Evolutionary conservation across 2,329 filamentous ascomycete genomes (phyloP), one percentile per base, ranked within the genome.

Genomic region (Cadophora luteo-olivacea): DNA sequence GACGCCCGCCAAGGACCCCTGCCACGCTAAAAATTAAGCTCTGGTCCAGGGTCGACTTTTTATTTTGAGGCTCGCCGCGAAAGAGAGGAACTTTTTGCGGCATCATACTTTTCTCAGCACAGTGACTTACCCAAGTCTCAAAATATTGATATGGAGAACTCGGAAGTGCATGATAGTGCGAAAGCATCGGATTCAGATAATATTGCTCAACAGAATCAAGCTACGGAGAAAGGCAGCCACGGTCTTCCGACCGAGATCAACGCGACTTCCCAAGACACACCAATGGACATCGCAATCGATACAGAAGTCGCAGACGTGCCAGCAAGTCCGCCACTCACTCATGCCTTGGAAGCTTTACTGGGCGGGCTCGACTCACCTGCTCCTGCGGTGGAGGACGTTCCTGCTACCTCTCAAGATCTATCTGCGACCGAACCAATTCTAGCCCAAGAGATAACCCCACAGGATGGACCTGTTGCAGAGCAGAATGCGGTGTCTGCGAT

Each of bases 261-360:
- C 32, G 41, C 61, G 54, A 61, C 25, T 25, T 11, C 61, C 22
- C 63, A 64, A 57, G 36, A 68, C 65, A 54, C 65, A 3, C 9
- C 32, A 14, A 70, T 67, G 66, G 52, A 63, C 38, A 57, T 67
- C 33, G 52, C 36, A 9, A 63, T 62, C 48, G 54, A 64, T 57
- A 54, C 62, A 29, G 49, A 49, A 54, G 22, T 29, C 29, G 52
- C 25, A 41, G 61, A 69, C 14, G 25, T 24, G 4, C 49, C 64
- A 36, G 38, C 38, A 49, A 70, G 61, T 51, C 72, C 68, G 22
- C 72, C 69, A 29, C 67, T 77, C 22, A 76, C 75, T 1, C 70
- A 74, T 70, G 75, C 70, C 36, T 69, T 77, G 16, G 75, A 77
- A 62, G 75, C 73, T 29, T 70, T 77, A 24, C 63, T 76, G n/a